Percentiles rank a stretch among this genome's conserved stretches.
These are phyloP conservation scores for Xylariaceae sp. DNA, from an alignment of 2,329 filamentous ascomycete species.

Conservation along the genomic window DNA sequence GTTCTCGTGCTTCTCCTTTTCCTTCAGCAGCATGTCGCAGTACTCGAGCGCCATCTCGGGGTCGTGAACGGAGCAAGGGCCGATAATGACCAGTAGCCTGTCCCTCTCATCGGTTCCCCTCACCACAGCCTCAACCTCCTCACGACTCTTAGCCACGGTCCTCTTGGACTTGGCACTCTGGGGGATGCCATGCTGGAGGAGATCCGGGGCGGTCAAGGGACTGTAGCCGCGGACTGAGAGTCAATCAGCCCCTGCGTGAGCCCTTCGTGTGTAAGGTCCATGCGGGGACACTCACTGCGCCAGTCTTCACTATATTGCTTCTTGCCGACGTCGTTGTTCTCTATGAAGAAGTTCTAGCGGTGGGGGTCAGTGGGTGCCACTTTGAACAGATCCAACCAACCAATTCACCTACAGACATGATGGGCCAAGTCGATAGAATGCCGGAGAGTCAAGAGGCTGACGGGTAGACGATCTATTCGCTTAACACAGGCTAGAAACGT, in stretches of 20 bases:
- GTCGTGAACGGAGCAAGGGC: slow-evolving; percentile 96
- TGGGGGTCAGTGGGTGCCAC: slow-evolving; percentile 10
- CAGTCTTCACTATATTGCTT: slow-evolving; percentile 69
- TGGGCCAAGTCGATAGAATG: slow-evolving; percentile 6
- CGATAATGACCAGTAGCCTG: slow-evolving; percentile 67
- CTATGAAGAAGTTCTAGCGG: slow-evolving; percentile 60
- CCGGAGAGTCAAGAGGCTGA: too few relatives aligned
- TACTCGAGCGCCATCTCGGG: slow-evolving; percentile 85
- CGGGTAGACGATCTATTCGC: too few relatives aligned
- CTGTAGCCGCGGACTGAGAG: slow-evolving; percentile 75
- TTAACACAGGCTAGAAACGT: too few relatives aligned
- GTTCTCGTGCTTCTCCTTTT: slow-evolving; percentile 82
- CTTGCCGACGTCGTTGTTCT: slow-evolving; percentile 74
- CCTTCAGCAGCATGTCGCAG: slow-evolving; percentile 71
- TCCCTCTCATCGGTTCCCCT: slow-evolving; percentile 56
- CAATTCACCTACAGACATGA: slow-evolving; percentile 20
- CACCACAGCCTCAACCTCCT: slow-evolving; percentile 61
- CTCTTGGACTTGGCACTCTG: slow-evolving; percentile 48
- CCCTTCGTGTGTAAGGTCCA: neutral
- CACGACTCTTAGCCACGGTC: slow-evolving; percentile 54
- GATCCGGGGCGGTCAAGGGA: slow-evolving; percentile 82
- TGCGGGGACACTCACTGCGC: slow-evolving; percentile 53
- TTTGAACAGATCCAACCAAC: slow-evolving; percentile 1
- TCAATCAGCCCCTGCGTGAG: slow-evolving; percentile 5
- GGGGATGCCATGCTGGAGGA: slow-evolving; percentile 88